These are phyloP conservation scores for Herpetospermum pedunculosum DNA, from an alignment of 306 rosid species.

Conservation along the genomic window DNA sequence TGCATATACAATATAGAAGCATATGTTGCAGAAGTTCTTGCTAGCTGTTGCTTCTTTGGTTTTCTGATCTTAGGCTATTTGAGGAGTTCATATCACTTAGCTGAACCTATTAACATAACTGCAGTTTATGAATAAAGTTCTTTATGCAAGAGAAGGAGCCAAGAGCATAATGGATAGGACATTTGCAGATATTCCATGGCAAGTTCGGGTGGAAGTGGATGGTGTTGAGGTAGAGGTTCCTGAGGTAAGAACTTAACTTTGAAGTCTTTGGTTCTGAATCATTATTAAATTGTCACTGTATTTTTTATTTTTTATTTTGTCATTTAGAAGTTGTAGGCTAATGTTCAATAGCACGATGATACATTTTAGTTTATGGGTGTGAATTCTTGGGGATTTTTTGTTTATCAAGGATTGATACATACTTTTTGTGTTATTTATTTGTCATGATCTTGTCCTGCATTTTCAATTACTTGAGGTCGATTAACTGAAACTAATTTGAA, in stretches of 20 bases:
- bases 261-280: not conserved
- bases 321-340: not conserved
- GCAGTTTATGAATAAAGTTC: constrained; percentile 99
- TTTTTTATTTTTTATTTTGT: not conserved
- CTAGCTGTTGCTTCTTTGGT: not conserved
- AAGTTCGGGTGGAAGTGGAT: constrained; percentile 85
- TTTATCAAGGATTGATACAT: not conserved
- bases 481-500: not conserved
- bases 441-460: not conserved
- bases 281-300: not conserved
- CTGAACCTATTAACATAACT: constrained; percentile 14
- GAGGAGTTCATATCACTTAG: not conserved
- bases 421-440: not conserved
- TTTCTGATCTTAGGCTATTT: not conserved
- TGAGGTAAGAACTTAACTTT: constrained; percentile 45
- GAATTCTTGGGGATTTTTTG: not conserved
- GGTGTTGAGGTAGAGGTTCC: constrained; percentile 99
- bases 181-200: constrained; percentile 88
- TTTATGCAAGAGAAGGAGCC: constrained; percentile 98
- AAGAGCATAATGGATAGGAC: constrained; percentile 92
- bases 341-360: not conserved
- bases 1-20: not conserved
- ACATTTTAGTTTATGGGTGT: not conserved
- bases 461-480: not conserved
- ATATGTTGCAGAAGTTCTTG: not conserved